Conservation (phyloP, 225 moss, liverwort and hornwort species). For the Physcomitrellopsis africana region DNA sequence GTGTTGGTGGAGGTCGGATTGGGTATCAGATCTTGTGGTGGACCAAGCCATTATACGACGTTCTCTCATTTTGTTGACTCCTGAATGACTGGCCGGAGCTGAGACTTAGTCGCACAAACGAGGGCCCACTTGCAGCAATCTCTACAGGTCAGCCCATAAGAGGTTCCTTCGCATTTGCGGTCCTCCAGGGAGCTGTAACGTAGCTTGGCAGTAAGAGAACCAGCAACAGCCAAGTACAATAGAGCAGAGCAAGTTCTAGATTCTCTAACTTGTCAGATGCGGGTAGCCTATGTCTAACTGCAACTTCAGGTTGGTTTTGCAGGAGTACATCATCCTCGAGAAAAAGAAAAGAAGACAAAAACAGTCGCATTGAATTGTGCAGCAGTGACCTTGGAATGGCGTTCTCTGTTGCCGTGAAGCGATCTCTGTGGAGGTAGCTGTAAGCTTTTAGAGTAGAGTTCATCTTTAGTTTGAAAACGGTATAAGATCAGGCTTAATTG, state of each 20-base stretch:
- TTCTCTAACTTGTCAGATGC: conserved; percentile 6
- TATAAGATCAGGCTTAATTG: neutral
- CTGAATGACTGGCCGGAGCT: neutral
- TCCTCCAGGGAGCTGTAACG: too few species aligned
- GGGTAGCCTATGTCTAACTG: neutral
- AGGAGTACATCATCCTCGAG: neutral
- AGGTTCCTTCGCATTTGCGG: conserved; percentile 15
- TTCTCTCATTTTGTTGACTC: neutral
- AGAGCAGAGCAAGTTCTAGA: conserved; percentile 20
- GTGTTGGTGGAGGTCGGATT: neutral
- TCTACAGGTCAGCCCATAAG: conserved; percentile 12
- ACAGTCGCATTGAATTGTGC: neutral
- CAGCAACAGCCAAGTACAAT: neutral
- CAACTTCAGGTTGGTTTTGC: conserved; percentile 9
- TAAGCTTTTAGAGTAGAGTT: conserved; percentile 1
- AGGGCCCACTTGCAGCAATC: conserved; percentile 30
- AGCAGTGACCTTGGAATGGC: neutral
- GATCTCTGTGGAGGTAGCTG: conserved; percentile 6
- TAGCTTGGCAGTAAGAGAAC: conserved; percentile 3
- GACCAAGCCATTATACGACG: neutral
- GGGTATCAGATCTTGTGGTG: neutral
- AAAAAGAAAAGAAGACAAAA: neutral
- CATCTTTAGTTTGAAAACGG: conserved; percentile 16
- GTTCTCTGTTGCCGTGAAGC: neutral
- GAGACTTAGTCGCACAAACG: conserved; percentile 12